A percentile compares a stretch with the other conserved stretches of the same genome.
Conservation (phyloP, 2,329 filamentous ascomycete species). For the Fusarium verrucosum region DNA sequence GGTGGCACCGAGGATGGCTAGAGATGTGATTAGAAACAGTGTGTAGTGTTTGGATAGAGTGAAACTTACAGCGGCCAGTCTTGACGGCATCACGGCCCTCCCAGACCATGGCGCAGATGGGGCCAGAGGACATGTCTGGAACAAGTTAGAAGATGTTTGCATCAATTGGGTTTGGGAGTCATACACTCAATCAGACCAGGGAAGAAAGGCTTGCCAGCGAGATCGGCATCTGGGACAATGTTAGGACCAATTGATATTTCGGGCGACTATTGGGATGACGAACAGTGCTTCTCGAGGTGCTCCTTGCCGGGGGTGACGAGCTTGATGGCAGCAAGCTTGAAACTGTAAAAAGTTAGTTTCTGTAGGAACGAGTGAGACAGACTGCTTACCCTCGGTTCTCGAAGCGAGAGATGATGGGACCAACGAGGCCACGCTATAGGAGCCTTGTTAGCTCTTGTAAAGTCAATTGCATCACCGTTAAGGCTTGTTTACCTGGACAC, state of each 20-base stretch:
- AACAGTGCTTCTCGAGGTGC: conserved; percentile 97
- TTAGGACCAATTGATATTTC: conserved; percentile 40
- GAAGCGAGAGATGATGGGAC: conserved; percentile 97
- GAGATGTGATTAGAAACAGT: conserved; percentile 28
- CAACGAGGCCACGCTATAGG: conserved; percentile 89
- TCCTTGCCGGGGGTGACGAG: conserved; percentile 86
- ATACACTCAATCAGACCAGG: conserved; percentile 88
- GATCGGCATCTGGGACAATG: conserved; percentile 74
- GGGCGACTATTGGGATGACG: conserved; percentile 44
- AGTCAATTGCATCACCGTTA: background rate
- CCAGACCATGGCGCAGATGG: conserved; percentile 99
- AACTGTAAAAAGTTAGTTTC: conserved; percentile 62
- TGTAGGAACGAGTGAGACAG: conserved; percentile 12
- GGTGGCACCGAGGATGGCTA: conserved; percentile 95
- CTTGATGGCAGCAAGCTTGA: conserved; percentile 99
- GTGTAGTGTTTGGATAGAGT: background rate
- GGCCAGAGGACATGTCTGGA: conserved; percentile 93
- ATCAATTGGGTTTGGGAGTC: conserved; percentile 46
- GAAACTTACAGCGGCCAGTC: conserved; percentile 84
- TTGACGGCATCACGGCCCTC: conserved; percentile 99
- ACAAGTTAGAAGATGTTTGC: conserved; percentile 13
- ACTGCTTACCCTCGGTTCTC: conserved; percentile 85
- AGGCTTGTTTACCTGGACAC: conserved; percentile 82
- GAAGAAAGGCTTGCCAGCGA: conserved; percentile 97
- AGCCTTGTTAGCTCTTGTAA: conserved; percentile 39